A percentile compares a stretch with the other conserved stretches of the same genome.
Evolutionary conservation across 768 basidiomycete genomes (phyloP).

Genomic region (Pluteus cervinus): DNA sequence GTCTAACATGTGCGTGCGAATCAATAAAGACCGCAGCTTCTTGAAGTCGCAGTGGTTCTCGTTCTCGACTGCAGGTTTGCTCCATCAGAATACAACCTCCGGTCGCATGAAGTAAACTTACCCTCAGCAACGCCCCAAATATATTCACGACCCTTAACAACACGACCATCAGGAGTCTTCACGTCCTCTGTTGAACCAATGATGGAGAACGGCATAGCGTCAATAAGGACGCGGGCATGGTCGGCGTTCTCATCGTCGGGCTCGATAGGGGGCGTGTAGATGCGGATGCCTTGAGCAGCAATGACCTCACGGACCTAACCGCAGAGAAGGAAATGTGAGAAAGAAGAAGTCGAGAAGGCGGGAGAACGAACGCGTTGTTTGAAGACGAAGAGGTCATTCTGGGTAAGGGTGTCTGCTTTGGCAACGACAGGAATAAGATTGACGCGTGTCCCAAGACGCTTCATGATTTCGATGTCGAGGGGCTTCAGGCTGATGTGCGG

Average conservation of each 20-base stretch:
- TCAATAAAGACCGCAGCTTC: constrained; percentile 90
- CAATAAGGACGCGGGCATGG: constrained; percentile 79
- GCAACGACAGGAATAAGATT: constrained; percentile 97
- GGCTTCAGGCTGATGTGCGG: constrained; percentile 97
- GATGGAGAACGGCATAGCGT: constrained; percentile 97
- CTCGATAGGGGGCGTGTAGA: constrained; percentile 93
- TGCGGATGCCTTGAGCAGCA: constrained; percentile 85
- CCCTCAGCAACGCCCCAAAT: constrained; percentile 99
- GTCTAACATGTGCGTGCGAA: constrained; percentile 98
- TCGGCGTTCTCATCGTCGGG: constrained; percentile 82
- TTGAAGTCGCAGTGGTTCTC: constrained; percentile 99
- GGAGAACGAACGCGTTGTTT: constrained; percentile 77
- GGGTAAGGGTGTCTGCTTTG: constrained; percentile 96
- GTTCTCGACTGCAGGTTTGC: constrained; percentile 72
- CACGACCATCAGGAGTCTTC: constrained; percentile 80
- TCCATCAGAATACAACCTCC: neutral
- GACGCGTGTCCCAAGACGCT: constrained; percentile 95
- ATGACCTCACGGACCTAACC: constrained; percentile 83
- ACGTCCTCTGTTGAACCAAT: constrained; percentile 97
- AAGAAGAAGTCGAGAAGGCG: constrained; percentile 5
- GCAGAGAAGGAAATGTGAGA: constrained; percentile 6
- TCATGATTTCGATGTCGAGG: constrained; percentile 99
- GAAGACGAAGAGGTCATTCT: constrained; percentile 85
- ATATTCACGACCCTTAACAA: constrained; percentile 97
- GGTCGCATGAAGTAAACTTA: constrained; percentile 24